These are phyloP conservation scores for Clitoria ternatea DNA, from an alignment of 306 rosid genomes.

Conservation along the genomic window DNA sequence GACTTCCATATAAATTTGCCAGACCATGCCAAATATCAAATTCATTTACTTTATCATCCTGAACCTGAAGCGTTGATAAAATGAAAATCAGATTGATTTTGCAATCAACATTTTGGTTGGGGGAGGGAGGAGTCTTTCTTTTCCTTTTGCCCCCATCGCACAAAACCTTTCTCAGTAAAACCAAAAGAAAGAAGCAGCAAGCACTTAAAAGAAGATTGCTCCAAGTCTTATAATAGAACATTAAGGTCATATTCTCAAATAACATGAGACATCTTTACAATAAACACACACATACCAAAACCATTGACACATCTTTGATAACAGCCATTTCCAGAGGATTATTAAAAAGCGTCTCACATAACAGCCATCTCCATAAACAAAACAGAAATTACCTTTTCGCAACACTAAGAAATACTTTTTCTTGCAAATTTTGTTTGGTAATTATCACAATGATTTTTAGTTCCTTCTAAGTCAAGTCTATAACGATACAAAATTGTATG, in stretches of 20 bases:
- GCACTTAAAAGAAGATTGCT: too few relatives aligned
- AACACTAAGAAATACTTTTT: background rate
- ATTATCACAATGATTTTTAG: background rate
- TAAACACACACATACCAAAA: background rate
- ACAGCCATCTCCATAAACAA: background rate
- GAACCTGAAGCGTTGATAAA: conserved; percentile 45
- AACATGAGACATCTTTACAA: background rate
- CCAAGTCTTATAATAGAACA: too few relatives aligned
- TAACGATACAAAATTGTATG: background rate
- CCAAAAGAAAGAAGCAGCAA: conserved; percentile 19
- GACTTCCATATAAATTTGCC: conserved; percentile 81
- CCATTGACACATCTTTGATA: background rate
- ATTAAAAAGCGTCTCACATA: background rate
- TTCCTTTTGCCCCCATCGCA: background rate
- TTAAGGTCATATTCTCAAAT: too few relatives aligned
- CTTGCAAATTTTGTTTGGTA: background rate
- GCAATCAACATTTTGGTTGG: background rate
- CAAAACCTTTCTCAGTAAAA: background rate
- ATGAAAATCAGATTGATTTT: background rate
- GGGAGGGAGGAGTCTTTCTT: background rate
- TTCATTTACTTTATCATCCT: conserved; percentile 67
- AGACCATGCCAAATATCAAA: conserved; percentile 94
- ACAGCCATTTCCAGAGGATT: background rate
- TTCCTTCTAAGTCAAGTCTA: background rate
- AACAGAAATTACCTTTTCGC: background rate